Evolutionary conservation across 805 yeast species (phyloP), one percentile per base, ranked within the genome.

Genomic region (Wickerhamomyces tratensis): DNA sequence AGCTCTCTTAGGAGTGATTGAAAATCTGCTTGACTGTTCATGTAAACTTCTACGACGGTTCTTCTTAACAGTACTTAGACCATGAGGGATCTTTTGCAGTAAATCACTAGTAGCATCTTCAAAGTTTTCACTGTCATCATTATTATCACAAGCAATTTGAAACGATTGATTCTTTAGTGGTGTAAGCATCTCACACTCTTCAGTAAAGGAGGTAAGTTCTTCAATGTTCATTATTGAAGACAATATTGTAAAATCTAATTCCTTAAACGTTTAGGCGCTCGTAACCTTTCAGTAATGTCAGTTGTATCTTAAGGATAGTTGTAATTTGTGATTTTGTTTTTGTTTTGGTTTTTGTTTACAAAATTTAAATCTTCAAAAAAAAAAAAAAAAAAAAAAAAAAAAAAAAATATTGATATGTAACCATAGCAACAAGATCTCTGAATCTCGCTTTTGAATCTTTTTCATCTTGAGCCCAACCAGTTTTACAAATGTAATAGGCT

Each of bases 51-150:
- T 51, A 39, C 61, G 61, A 42, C 61, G 61, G 37, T 50, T 52
- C 41, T 47, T 49, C 44, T 57, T 57, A 2, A 57, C 57, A 9
- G 58, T 53, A 20, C 64, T 52, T 34, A 74, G 52, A 0, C 79
- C 79, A 50, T 74, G 78, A 2, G 76, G 74, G 40, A 67, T 64
- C 47, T 57, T 64, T 25, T 53, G 54, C 25, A 56, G 15, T 9
- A 41, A 44, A 12, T 48, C 50, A 11, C 45, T 48, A 12, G 41
- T 46, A 5, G 41, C 5, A 12, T 47, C 50, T 36, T 50, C 44
- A 6, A 52, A 20, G 7, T 9, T 31, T 12, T 11, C n/a, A 13
- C n/a, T 12, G n/a, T 31, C n/a, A 6, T 47, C 51, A 33, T 56
- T 60, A 36, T 57, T 14, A 15, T 39, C 40, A 10, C 33, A 14